These are phyloP conservation scores for Auriscalpium vulgare DNA, from an alignment of 768 basidiomycete species.

Conservation along the genomic window DNA sequence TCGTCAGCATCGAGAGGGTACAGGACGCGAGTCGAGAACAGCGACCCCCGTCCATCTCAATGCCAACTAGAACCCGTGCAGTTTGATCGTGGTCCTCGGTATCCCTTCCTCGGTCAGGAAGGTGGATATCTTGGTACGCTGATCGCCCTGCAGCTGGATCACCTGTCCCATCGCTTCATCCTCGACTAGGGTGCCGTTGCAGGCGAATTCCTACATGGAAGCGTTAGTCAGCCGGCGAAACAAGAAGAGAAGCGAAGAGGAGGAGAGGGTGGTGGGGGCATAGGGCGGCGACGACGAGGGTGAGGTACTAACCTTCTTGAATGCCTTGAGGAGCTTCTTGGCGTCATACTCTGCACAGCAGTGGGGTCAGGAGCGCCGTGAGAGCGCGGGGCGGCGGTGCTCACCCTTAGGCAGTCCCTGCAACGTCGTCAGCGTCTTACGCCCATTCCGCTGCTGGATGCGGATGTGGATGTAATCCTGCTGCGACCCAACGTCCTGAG, in stretches of 20 bases:
- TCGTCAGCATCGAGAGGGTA: not conserved
- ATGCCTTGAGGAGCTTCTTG: constrained; percentile 97
- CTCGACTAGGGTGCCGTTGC: constrained; percentile 94
- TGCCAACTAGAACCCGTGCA: constrained; percentile 71
- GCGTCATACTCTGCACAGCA: constrained; percentile 73
- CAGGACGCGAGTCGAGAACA: not conserved
- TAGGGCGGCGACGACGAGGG: not conserved
- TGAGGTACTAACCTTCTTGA: constrained; percentile 75
- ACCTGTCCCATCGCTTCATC: constrained; percentile 95
- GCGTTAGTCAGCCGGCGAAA: constrained; percentile 6
- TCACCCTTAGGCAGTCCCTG: constrained; percentile 88
- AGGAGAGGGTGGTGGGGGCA: not conserved
- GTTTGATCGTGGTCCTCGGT: constrained; percentile 68
- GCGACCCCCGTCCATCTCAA: not conserved
- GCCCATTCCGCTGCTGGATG: constrained; percentile 98
- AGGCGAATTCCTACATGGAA: constrained; percentile 78
- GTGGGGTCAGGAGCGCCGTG: constrained; percentile 6
- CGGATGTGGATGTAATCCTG: constrained; percentile 89
- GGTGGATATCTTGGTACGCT: constrained; percentile 80
- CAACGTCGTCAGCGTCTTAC: constrained; percentile 96
- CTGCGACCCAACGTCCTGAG: constrained; percentile 72
- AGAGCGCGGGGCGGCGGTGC: constrained; percentile 20
- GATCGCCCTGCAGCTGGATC: constrained; percentile 98
- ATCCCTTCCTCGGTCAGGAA: constrained; percentile 86
- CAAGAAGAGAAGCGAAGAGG: not conserved